Conservation (phyloP, 192 early-diverging fungal species). For the Umbelopsis ramanniana region DNA sequence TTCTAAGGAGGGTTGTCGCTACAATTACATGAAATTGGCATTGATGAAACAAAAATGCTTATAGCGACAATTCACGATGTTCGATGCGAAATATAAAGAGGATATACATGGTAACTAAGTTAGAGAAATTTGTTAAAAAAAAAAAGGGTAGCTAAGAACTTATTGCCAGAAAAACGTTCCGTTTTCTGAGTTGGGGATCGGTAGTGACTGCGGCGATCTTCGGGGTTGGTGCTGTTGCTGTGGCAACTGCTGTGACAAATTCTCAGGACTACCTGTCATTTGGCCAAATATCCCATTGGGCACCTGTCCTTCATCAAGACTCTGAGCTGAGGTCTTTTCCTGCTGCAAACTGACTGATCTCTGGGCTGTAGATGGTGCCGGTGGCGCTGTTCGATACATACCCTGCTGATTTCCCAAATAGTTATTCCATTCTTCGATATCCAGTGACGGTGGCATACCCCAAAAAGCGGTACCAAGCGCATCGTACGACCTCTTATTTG, state of each 20-base stretch:
- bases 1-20: too few species aligned
- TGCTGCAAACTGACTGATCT: not conserved
- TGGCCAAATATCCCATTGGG: not conserved
- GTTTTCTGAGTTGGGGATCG: slow-evolving; percentile 7
- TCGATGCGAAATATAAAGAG: not conserved
- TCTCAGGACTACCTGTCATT: slow-evolving; percentile 8
- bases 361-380: not conserved
- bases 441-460: slow-evolving; percentile 35
- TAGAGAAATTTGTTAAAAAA: not conserved
- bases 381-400: not conserved
- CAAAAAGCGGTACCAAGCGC: slow-evolving; percentile 35
- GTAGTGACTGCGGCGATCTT: not conserved
- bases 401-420: slow-evolving; percentile 41
- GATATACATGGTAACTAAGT: not conserved
- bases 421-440: slow-evolving; percentile 42
- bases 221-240: slow-evolving; percentile 17
- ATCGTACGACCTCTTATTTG: slow-evolving; percentile 30
- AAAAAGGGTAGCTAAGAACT: not conserved
- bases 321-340: not conserved
- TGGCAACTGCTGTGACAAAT: not conserved
- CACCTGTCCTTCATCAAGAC: slow-evolving; percentile 31
- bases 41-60: too few species aligned
- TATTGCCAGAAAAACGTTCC: slow-evolving; percentile 5
- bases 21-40: too few species aligned
- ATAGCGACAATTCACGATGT: too few species aligned